A percentile compares a stretch with the other conserved stretches of the same genome.
Evolutionary conservation across 345 rosid genomes (phyloP).

Genomic region (Cardamine occulta): DNA sequence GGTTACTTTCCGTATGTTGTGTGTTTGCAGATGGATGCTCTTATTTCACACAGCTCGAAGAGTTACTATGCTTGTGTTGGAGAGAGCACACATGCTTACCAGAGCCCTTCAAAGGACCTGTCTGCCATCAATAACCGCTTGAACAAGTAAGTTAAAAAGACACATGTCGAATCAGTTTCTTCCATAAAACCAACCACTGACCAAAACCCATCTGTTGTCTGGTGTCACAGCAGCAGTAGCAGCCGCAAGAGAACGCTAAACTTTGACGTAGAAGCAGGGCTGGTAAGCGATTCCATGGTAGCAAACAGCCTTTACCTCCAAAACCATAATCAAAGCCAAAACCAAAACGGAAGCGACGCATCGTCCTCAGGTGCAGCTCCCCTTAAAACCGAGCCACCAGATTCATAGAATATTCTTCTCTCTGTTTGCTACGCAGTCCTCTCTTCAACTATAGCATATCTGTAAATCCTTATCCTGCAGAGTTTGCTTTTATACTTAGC

Average conservation of each 20-base stretch:
- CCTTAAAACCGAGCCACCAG: conserved; percentile 44
- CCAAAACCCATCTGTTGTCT: neutral
- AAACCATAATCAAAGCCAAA: conserved; percentile 43
- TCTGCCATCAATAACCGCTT: conserved; percentile 85
- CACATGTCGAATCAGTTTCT: conserved; percentile 4
- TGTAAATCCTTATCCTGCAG: conserved; percentile 37
- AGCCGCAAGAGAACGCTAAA: conserved; percentile 73
- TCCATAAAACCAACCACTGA: conserved; percentile 3
- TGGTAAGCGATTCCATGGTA: conserved; percentile 96
- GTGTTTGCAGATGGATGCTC: conserved; percentile 84
- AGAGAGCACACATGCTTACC: conserved; percentile 95
- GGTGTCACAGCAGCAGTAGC: conserved; percentile 49
- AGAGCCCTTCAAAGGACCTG: conserved; percentile 97
- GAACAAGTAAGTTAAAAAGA: conserved; percentile 58
- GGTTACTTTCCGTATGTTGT: conserved; percentile 7
- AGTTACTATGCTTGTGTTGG: conserved; percentile 99
- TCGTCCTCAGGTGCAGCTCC: conserved; percentile 39
- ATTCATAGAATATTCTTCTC: conserved; percentile 13
- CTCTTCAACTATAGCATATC: conserved; percentile 16
- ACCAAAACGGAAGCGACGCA: conserved; percentile 37
- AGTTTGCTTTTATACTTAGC: conserved; percentile 32
- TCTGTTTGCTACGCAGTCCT: neutral
- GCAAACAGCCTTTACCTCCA: conserved; percentile 80
- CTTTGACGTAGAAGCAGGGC: conserved; percentile 81
- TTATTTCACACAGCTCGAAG: conserved; percentile 80